phyloP scores from a whole-genome alignment of 768 basidiomycete genomes.

The Suillus clintonianus region DNA sequence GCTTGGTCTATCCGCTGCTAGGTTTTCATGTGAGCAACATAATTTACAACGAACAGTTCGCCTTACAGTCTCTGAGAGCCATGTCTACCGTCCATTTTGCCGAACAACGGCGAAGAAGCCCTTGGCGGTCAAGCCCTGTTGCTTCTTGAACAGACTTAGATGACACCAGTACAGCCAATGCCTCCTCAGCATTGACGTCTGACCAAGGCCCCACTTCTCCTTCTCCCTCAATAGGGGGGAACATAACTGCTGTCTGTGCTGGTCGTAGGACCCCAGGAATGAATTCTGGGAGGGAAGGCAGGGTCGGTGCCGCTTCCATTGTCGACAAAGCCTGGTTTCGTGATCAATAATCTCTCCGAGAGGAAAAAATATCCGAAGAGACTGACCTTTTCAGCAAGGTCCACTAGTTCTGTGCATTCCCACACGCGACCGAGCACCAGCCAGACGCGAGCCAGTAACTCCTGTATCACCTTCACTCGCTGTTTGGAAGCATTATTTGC shows the following conservation, averaged over 20 bases:
- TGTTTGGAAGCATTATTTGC: constrained; percentile 40
- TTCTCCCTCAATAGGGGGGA: constrained; percentile 33
- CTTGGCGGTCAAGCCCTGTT: constrained; percentile 61
- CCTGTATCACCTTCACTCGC: constrained; percentile 58
- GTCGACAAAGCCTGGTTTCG: constrained; percentile 45
- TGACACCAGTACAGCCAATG: constrained; percentile 57
- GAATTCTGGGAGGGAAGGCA: constrained; percentile 37
- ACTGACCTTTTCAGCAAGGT: constrained; percentile 58
- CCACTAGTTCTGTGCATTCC: constrained; percentile 57
- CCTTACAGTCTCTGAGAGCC: constrained; percentile 77
- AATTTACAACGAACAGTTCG: constrained; percentile 7
- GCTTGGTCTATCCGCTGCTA: constrained; percentile 58
- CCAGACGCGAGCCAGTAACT: constrained; percentile 68
- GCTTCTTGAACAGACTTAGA: constrained; percentile 59
- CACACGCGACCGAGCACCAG: constrained; percentile 68
- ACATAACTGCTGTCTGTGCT: constrained; percentile 45
- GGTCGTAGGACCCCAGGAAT: constrained; percentile 45
- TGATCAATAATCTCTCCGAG: constrained; percentile 9
- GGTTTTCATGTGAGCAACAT: not conserved
- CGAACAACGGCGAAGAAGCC: constrained; percentile 55
- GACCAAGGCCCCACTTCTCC: constrained; percentile 26
- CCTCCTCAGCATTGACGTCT: constrained; percentile 53
- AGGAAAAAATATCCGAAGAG: constrained; percentile 8
- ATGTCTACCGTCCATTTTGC: constrained; percentile 71
- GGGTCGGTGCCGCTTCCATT: constrained; percentile 36